phyloP scores from a whole-genome alignment of 2,329 filamentous ascomycete species.

The Botrytis elliptica region DNA sequence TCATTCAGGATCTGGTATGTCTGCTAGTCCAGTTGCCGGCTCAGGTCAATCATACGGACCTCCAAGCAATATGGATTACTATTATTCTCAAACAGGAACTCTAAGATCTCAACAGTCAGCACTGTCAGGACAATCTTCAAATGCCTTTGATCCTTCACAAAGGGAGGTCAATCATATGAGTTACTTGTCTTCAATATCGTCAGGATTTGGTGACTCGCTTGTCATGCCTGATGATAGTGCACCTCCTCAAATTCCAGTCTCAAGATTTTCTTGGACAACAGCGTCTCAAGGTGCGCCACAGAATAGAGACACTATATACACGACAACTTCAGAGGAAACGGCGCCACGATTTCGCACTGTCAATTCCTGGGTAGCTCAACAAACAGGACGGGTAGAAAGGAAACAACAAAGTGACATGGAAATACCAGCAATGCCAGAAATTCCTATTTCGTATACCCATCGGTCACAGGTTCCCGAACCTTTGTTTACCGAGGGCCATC shows the following conservation, averaged over 20 bases:
- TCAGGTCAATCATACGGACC: conserved; percentile 5
- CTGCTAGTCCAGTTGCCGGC: conserved; percentile 5
- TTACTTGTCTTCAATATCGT: conserved; percentile 60
- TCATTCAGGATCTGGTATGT: conserved; percentile 3
- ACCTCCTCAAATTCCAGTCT: conserved; percentile 21
- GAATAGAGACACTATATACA: conserved; percentile 38
- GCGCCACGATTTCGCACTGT: conserved; percentile 57
- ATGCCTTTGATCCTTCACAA: conserved; percentile 31
- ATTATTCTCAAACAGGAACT: conserved; percentile 20
- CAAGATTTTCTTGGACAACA: conserved; percentile 37
- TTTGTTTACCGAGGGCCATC: conserved; percentile 28
- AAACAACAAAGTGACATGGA: conserved; percentile 44
- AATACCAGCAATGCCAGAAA: conserved; percentile 34
- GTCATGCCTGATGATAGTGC: conserved; percentile 43
- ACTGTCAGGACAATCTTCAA: conserved; percentile 25
- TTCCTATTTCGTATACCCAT: conserved; percentile 25
- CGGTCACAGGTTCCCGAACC: conserved; percentile 15
- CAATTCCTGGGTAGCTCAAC: conserved; percentile 64
- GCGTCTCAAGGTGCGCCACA: conserved; percentile 25
- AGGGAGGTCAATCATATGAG: conserved; percentile 34
- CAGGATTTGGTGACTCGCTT: conserved; percentile 62
- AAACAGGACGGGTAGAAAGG: conserved; percentile 54
- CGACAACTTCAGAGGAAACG: conserved; percentile 36
- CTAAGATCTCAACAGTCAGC: conserved; percentile 13
- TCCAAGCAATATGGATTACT: background rate